A percentile compares a stretch with the other conserved stretches of the same genome.
Evolutionary conservation across 1,284 basidiomycete genomes (phyloP).

Genomic region (Phlebopus sp.): DNA sequence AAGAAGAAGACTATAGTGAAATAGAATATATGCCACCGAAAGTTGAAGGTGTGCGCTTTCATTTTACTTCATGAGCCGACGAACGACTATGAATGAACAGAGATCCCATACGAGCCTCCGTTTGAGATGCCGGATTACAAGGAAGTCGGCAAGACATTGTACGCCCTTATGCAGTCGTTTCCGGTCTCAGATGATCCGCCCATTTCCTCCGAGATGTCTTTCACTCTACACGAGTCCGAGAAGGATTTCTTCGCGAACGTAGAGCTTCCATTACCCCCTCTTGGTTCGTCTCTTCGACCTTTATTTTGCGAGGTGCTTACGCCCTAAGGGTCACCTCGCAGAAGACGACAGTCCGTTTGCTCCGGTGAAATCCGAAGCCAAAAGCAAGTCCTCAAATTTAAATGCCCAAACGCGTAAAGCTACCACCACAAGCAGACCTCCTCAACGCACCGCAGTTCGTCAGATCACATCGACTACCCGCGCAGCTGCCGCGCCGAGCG

Average conservation of each 20-base stretch:
- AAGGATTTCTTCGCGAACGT: slow-evolving; percentile 17
- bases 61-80: slow-evolving; percentile 2
- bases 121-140: slow-evolving; percentile 59
- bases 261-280: slow-evolving; percentile 30
- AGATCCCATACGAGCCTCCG: slow-evolving; percentile 50
- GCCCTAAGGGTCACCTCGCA: slow-evolving; percentile 1
- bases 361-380: slow-evolving; percentile 1
- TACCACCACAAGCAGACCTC: neutral
- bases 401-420: slow-evolving; percentile 4
- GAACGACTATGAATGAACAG: slow-evolving; percentile 26
- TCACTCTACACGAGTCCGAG: slow-evolving; percentile 30
- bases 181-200: slow-evolving; percentile 36
- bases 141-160: slow-evolving; percentile 46
- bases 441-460: slow-evolving; percentile 9
- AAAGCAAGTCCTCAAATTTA: neutral
- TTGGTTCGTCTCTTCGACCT: slow-evolving; percentile 29
- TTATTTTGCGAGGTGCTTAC: neutral
- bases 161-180: slow-evolving; percentile 40
- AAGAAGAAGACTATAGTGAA: slow-evolving; percentile 56
- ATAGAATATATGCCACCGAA: slow-evolving; percentile 79
- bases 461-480: slow-evolving; percentile 9
- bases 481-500: neutral
- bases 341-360: slow-evolving; percentile 31
- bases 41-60: slow-evolving; percentile 48
- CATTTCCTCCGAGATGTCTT: slow-evolving; percentile 25